Base-by-base conservation (phyloP, 2,329 filamentous ascomycete species). In the Cladosporium phlei region DNA sequence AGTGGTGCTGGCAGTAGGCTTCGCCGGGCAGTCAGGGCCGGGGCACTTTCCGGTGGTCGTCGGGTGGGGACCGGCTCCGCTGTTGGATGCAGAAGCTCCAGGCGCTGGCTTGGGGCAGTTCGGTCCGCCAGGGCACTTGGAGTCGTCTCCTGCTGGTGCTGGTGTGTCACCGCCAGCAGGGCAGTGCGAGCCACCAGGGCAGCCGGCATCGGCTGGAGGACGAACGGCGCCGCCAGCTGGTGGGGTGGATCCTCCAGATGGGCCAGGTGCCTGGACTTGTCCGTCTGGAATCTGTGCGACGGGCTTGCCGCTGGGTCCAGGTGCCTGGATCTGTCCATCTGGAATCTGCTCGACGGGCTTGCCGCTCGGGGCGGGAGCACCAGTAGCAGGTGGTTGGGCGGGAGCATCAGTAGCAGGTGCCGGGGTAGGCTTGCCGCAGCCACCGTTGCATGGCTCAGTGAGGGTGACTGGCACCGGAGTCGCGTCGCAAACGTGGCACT, bases 401-500 rank as follows among this genome's bases (percentile, higher is more conserved):
- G 43, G 38, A 21, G 37, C 34, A 4, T 39, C 37, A 20, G 52
- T 49, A n/a, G 45, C 33, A 16, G 49, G 50, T 16, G 33, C 32
- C 3, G 42, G 10, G 16, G 19, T 29, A 10, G 39, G 57, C 22
- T 51, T 45, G 25, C 55, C 49, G 11, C 51, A 52, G 12, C 48
- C 37, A 16, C 28, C 65, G 20, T 56, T 59, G 54, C 64, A 67
- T 34, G 63, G 64, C 52, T 63, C 57, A 28, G 63, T 67, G 51
- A 66, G 55, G 10, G 63, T 67, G 40, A 65, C 59, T 19, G 56
- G 47, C 9, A 57, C 46, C 14, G 62, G 58, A 21, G 55, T 55
- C 48, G 56, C 53, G 32, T 55, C 56, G 47, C 61, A 65, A 19
- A 54, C 56, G n/a, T 52, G 51, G 57, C 64, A 67, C 7, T 60